Conservation (phyloP, 2,329 filamentous ascomycete genomes). For the Diaporthe nobilis region DNA sequence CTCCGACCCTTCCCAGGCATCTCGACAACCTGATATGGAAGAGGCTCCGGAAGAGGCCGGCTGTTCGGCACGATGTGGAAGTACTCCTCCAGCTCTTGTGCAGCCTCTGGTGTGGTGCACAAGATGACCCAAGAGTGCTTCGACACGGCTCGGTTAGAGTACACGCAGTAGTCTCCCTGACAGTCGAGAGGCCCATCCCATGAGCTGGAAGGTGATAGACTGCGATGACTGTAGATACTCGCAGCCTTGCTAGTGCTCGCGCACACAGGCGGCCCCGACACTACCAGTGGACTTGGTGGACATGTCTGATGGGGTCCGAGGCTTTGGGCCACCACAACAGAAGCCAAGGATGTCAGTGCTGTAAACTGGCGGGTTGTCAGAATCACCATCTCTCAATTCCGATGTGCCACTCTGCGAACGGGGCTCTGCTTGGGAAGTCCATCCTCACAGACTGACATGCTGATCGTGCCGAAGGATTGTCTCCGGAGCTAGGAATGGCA, state of each 20-base stretch:
- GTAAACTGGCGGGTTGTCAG: neutral
- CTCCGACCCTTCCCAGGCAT: constrained; percentile 2
- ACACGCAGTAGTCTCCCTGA: constrained; percentile 10
- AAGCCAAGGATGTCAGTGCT: neutral
- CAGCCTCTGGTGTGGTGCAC: constrained; percentile 1
- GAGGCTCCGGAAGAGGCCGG: neutral
- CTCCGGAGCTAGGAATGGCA: neutral
- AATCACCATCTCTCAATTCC: neutral
- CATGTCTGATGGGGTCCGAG: neutral
- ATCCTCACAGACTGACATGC: neutral
- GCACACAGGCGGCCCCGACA: neutral
- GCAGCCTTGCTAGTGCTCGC: constrained; percentile 1
- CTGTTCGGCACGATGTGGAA: constrained; percentile 5
- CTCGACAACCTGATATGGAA: neutral
- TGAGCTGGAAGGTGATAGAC: neutral
- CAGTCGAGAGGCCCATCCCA: constrained; percentile 21
- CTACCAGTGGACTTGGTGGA: neutral
- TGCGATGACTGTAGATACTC: neutral
- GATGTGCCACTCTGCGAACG: neutral
- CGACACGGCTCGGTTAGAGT: constrained; percentile 6
- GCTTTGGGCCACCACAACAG: neutral
- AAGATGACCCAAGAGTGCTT: neutral
- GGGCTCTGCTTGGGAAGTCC: neutral
- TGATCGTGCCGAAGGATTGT: neutral
- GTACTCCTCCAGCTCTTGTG: neutral